phyloP scores from a whole-genome alignment of 768 basidiomycete genomes.

The Macrocybe gigantea region DNA sequence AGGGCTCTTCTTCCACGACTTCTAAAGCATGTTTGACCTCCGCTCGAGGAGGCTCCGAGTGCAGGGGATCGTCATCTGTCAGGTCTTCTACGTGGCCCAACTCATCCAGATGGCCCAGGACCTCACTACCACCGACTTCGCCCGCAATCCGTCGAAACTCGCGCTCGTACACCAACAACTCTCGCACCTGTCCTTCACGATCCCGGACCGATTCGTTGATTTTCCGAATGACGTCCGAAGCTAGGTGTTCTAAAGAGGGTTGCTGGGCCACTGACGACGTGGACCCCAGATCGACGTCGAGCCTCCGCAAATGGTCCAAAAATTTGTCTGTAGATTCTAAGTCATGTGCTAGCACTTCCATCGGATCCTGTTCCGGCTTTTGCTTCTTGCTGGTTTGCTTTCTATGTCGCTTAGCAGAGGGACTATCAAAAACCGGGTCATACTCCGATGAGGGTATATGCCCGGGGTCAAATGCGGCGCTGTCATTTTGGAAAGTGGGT shows the following conservation, averaged over 20 bases:
- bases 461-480: conserved; percentile 21
- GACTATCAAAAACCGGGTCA: conserved; percentile 41
- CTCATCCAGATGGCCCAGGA: conserved; percentile 62
- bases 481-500: conserved; percentile 21
- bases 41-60: conserved; percentile 8
- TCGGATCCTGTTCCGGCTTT: conserved; percentile 48
- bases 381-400: conserved; percentile 19
- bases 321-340: conserved; percentile 76
- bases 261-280: conserved; percentile 24
- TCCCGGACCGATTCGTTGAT: conserved; percentile 73
- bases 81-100: conserved; percentile 44
- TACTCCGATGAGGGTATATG: conserved; percentile 22
- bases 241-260: conserved; percentile 58
- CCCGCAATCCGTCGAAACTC: conserved; percentile 73
- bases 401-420: conserved; percentile 11
- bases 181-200: conserved; percentile 78
- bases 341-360: conserved; percentile 68
- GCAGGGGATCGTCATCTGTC: conserved; percentile 25
- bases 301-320: conserved; percentile 60
- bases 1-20: conserved; percentile 33
- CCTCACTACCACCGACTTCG: conserved; percentile 74
- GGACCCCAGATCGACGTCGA: conserved; percentile 50
- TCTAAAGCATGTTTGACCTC: conserved; percentile 20
- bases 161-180: conserved; percentile 70
- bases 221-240: conserved; percentile 70